Conservation (phyloP, 164 flowering plant genomes). For the Nymphaea colorata region DNA sequence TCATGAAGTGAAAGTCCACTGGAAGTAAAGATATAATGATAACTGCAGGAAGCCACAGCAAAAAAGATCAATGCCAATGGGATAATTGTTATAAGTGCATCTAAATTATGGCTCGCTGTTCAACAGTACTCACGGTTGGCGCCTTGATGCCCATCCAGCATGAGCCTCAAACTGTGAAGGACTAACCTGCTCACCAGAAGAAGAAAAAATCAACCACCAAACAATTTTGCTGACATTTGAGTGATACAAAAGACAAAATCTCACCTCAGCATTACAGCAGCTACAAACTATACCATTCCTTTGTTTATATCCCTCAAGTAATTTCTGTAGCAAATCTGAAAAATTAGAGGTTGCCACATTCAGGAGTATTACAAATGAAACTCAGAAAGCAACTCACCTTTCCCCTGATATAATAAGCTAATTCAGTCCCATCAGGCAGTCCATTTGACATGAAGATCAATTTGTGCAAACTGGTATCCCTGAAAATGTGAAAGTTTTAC, state of each 20-base stretch:
- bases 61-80: not conserved
- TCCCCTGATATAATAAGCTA: conserved; percentile 43
- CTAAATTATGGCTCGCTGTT: not conserved
- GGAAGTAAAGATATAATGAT: conserved; percentile 77
- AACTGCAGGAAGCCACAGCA: conserved; percentile 34
- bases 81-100: not conserved
- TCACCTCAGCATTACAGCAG: conserved; percentile 60
- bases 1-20: conserved; percentile 81
- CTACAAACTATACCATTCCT: conserved; percentile 72
- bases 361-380: not conserved
- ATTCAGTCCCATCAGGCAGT: conserved; percentile 81
- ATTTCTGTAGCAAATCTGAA: conserved; percentile 25
- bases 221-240: not conserved
- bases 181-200: conserved; percentile 43
- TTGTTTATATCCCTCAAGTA: conserved; percentile 64
- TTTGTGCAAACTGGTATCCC: conserved; percentile 87
- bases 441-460: conserved; percentile 84
- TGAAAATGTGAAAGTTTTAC: conserved; percentile 12
- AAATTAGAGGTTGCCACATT: not conserved
- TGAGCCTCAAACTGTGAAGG: conserved; percentile 97
- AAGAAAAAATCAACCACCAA: not conserved
- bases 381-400: not conserved
- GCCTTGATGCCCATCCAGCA: conserved; percentile 88
- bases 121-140: conserved; percentile 79
- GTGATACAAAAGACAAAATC: not conserved